These are phyloP conservation scores for Coniferiporia weirii DNA, from an alignment of 1,284 basidiomycete genomes.

Conservation along the genomic window DNA sequence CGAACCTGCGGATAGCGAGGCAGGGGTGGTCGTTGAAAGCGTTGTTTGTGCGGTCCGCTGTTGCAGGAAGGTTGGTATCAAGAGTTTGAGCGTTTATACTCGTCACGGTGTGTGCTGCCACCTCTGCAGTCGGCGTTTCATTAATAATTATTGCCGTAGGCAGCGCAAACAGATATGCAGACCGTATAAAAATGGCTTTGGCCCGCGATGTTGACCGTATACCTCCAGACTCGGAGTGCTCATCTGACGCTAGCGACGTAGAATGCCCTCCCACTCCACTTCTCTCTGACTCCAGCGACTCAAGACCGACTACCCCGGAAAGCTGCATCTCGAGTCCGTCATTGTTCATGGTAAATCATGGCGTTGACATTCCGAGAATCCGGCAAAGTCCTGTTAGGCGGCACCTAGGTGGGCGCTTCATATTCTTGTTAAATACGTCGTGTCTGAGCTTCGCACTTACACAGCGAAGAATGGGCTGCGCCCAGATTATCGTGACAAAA, in stretches of 20 bases:
- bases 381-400: not conserved
- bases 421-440: too few relatives aligned
- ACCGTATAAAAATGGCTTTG: conserved; percentile 31
- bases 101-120: conserved; percentile 46
- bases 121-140: not conserved
- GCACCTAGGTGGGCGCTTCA: not conserved
- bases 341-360: conserved; percentile 3
- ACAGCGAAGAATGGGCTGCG: not conserved
- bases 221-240: conserved; percentile 33
- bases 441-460: not conserved
- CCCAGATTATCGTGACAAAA: not conserved
- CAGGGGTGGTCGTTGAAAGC: conserved; percentile 43
- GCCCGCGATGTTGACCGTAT: not conserved
- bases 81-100: conserved; percentile 64
- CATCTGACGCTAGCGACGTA: conserved; percentile 42
- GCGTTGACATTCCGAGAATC: not conserved
- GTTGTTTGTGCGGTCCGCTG: conserved; percentile 50
- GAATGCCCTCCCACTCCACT: conserved; percentile 71
- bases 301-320: conserved; percentile 53
- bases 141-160: conserved; percentile 33
- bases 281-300: conserved; percentile 60
- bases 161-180: conserved; percentile 38
- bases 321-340: conserved; percentile 21
- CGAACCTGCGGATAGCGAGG: conserved; percentile 29
- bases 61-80: conserved; percentile 55